Percentiles rank a stretch among this genome's conserved stretches.
phyloP scores from a whole-genome alignment of 2,329 filamentous ascomycete genomes.

The Verticillium klebahnii region DNA sequence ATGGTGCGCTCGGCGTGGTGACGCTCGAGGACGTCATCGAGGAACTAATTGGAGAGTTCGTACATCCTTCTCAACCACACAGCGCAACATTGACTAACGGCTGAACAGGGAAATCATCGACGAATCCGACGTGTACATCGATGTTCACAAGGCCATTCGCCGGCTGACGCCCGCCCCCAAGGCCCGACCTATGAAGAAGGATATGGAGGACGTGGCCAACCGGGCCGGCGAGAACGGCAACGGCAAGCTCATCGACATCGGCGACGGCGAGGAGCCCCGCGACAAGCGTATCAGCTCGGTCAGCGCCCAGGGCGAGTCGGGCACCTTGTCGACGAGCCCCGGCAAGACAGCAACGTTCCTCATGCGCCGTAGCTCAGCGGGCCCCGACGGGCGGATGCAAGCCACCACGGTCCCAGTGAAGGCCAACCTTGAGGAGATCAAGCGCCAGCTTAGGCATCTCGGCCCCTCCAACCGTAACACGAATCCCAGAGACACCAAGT shows the following conservation, averaged over 20 bases:
- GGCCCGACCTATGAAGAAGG: slow-evolving; percentile 47
- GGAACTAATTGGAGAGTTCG: slow-evolving; percentile 94
- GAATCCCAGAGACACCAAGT: slow-evolving; percentile 57
- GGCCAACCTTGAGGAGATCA: slow-evolving; percentile 58
- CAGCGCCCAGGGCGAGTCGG: slow-evolving; percentile 30
- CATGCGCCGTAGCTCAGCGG: slow-evolving; percentile 53
- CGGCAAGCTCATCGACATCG: slow-evolving; percentile 29
- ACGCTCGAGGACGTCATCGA: slow-evolving; percentile 98
- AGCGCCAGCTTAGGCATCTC: slow-evolving; percentile 58
- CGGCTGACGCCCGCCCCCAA: slow-evolving; percentile 82
- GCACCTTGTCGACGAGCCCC: slow-evolving; percentile 38
- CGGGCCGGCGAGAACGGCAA: slow-evolving; percentile 1
- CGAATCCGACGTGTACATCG: slow-evolving; percentile 96
- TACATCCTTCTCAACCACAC: slow-evolving; percentile 20
- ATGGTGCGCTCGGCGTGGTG: slow-evolving; percentile 87
- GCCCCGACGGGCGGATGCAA: slow-evolving; percentile 46
- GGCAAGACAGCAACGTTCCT: slow-evolving; percentile 52
- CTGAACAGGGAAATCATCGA: slow-evolving; percentile 84
- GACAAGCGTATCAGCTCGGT: slow-evolving; percentile 27
- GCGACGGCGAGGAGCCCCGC: slow-evolving; percentile 31
- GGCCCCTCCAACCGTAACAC: slow-evolving; percentile 64
- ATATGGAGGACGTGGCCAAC: slow-evolving; percentile 24
- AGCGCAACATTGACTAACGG: slow-evolving; percentile 16
- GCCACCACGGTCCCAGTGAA: slow-evolving; percentile 49
- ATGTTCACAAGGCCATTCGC: slow-evolving; percentile 96